Base-by-base conservation (phyloP, 2,329 filamentous ascomycete genomes). In the Epichloe sibirici region DNA sequence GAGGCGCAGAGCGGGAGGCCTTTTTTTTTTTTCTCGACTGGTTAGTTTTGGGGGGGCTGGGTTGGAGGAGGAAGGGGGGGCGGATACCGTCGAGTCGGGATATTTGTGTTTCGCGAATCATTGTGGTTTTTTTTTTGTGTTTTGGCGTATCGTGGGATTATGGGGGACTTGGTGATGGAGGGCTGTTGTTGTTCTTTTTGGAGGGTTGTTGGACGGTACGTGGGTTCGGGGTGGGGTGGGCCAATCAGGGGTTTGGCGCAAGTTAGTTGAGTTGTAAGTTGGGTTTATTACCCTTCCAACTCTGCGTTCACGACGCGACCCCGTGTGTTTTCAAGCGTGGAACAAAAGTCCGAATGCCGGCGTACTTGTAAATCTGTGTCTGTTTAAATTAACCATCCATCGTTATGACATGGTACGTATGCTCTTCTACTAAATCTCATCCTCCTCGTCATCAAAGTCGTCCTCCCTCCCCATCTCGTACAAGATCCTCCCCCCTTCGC, bases 391-490 rank as follows among this genome's bases (percentile, higher is more conserved):
- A 11, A 11, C 9, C 28, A 31, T 31, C 28, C 9, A 31, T 31
- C 28, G 9, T 31, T 1, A 31, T 5, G n/a, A 3, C 9, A 21
- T 40, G 15, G 17, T 4, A 40, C 42, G 25, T 6, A 15, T 8
- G 43, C 70, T 89, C 57, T 90, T 88, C 56, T 70, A 90, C 56
- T 70, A 90, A 58, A 91, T 90, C 70, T 96, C 90, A 70, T 96
- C 90, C 63, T 96, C 90, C 63, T 95, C 90, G 54, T 95, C 90
- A 60, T 95, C 90, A 70, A 96, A 97, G 66, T 97, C 90, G 68
- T 98, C 93, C 71, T 97, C 93, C 57, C 83, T 80, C 1, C 90
- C 91, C 87, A 97, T 95, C 61, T 97, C 91, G 66, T 98, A 98
- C 62, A 98, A 65, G 58, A 98, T 98, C 55, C 91, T 78, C 0